phyloP scores from a whole-genome alignment of 2,329 filamentous ascomycete genomes.

The Aspergillus piperis region DNA sequence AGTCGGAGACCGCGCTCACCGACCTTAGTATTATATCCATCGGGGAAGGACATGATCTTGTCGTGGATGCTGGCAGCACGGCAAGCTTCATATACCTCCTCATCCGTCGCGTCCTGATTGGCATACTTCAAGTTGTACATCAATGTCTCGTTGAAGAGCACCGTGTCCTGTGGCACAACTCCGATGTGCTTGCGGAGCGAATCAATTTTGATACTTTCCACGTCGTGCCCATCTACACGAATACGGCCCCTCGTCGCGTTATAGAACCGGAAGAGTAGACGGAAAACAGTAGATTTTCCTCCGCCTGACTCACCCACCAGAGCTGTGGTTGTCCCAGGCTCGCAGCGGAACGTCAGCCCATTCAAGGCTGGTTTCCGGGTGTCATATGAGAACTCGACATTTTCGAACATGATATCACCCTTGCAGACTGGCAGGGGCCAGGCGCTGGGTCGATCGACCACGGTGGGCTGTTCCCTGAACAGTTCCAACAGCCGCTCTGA shows the following conservation, averaged over 20 bases:
- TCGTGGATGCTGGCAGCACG: constrained; percentile 88
- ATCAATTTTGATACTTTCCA: constrained; percentile 86
- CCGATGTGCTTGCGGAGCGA: constrained; percentile 90
- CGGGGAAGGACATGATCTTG: constrained; percentile 84
- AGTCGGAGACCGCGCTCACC: constrained; percentile 84
- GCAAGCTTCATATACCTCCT: constrained; percentile 80
- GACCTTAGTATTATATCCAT: constrained; percentile 85
- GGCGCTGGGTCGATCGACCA: constrained; percentile 73
- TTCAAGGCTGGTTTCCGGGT: constrained; percentile 79
- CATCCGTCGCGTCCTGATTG: constrained; percentile 75
- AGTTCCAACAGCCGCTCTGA: constrained; percentile 92
- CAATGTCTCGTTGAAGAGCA: constrained; percentile 88
- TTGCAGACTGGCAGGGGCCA: constrained; percentile 65
- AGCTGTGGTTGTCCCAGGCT: constrained; percentile 88
- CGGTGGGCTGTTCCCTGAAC: constrained; percentile 93
- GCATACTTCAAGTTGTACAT: constrained; percentile 96
- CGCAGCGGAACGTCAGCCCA: constrained; percentile 80
- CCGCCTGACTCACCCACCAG: constrained; percentile 96
- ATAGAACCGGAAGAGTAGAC: constrained; percentile 95
- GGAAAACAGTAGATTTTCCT: constrained; percentile 95
- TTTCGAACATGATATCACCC: constrained; percentile 82
- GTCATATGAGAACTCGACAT: constrained; percentile 91
- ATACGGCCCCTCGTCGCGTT: constrained; percentile 79
- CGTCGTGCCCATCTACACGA: constrained; percentile 78
- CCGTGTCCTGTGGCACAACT: constrained; percentile 94